Evolutionary conservation across 148 eudicot genomes (phyloP), one percentile per base, ranked within the genome.

Genomic region (Salicornia ramosissima): DNA sequence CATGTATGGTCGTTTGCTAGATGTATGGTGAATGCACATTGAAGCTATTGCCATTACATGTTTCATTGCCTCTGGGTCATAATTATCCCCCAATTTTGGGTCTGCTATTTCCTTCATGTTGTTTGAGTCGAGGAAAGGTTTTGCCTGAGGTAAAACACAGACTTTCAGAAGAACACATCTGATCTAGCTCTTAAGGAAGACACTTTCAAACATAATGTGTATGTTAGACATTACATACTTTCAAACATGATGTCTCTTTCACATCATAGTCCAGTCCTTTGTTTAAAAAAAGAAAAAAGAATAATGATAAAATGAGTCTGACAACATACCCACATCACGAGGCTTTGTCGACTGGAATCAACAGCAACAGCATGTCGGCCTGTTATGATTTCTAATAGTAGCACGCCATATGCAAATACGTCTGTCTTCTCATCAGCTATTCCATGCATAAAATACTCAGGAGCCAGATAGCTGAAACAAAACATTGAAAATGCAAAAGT

Each of bases 361-460:
- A 94, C 88, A 40, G 96, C 91, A 47, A 94, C 90, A 40, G 99
- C 92, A 25, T 85, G 92, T 10, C 93, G 96, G 28, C 99, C 99
- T 7, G 99, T 90, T 24, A 94, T 86, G 70, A 94, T 87, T 88
- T 94, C 97, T 24, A 94, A 81, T 57, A 94, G 57, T 24, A 94
- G 64, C 64, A 90, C 98, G 18, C 98, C 98, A 63, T 85, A 93
- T n/a, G 98, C 94, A 69, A 90, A 90, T 14, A 88, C 91, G 69
- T 94, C 97, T 39, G 91, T 94, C 77, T 94, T 94, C 82, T 90
- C 99, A 70, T 94, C 81, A 46, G 87, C 90, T 52, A 90, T 73
- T 69, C 97, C 97, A 49, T 87, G 95, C 97, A 90, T 93, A 80
- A 93, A 90, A 76, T 90, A 93, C 62, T 93, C 98, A 1, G 97